Base-by-base conservation (phyloP, 306 rosid species). In the Canavalia gladiata region DNA sequence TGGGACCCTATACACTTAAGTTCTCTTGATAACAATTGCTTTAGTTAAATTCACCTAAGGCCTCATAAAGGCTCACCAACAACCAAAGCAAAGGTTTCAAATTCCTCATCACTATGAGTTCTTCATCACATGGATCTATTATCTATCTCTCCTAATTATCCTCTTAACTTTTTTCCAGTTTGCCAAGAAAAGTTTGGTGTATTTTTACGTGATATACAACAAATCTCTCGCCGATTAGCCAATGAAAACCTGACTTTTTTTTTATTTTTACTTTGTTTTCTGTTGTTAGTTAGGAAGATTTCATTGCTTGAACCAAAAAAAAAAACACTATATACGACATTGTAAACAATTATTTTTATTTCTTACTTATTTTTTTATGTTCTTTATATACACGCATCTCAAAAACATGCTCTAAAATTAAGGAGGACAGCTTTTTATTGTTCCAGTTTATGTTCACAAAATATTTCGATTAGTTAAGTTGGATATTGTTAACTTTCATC, bases 1-100 rank as follows among this genome's bases (percentile, higher is more conserved):
- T 56, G 87, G 91, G 92, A 69, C 90, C 90, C 83, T 62, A 50
- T 46, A 73, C 72, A 75, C 81, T 73, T 83, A 82, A 81, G 77
- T 76, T 81, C 85, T 58, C 83, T 86, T 70, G 63, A 55, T 86
- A 81, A 31, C 78, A 18, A 18, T 80, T 81, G 47, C 74, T 39
- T 86, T 68, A 56, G 51, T 81, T 82, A 45, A 68, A 74, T 83
- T 81, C 84, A 70, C 86, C 65, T 52, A 52, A 74, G 77, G 51
- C 76, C 79, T 75, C 78, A 81, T 50, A 74, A 80, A 80, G 77
- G 11, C 82, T 83, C 86, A 80, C 86, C 88, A 79, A 78, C 81
- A 82, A 64, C 82, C 82, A 42, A 51, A 60, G 47, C 45, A 64
- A 76, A 60, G 81, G 46, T 80, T 85, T 89, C 88, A 86, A 89